These are phyloP conservation scores for Casuarina glauca DNA, from an alignment of 306 rosid species.

Conservation along the genomic window DNA sequence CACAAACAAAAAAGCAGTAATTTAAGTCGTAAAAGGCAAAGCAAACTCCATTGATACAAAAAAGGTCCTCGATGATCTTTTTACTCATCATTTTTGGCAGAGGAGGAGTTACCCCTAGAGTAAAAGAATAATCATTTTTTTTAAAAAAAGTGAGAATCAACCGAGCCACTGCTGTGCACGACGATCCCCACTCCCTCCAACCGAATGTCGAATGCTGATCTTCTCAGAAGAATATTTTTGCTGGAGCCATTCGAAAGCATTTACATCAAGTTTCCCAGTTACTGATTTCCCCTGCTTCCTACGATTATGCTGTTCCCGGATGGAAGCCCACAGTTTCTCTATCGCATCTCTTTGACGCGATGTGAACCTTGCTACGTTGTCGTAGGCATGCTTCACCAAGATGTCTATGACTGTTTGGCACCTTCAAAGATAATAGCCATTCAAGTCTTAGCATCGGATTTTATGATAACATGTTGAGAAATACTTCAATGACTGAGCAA, in stretches of 20 bases:
- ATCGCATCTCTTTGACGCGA: conserved; percentile 76
- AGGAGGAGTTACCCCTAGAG: too few relatives aligned
- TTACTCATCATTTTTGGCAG: too few relatives aligned
- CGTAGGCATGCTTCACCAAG: conserved; percentile 82
- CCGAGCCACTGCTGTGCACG: conserved; percentile 96
- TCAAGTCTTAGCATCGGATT: too few relatives aligned
- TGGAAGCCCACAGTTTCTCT: conserved; percentile 80
- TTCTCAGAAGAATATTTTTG: conserved; percentile 79
- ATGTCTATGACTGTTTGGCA: conserved; percentile 96
- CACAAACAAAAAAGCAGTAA: too few relatives aligned
- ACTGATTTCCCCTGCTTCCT: conserved; percentile 88
- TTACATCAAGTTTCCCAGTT: conserved; percentile 87
- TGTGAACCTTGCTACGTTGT: conserved; percentile 75
- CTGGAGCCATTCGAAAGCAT: conserved; percentile 88
- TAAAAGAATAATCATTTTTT: too few relatives aligned
- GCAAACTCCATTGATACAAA: too few relatives aligned
- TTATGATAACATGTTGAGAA: not conserved
- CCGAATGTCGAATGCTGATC: conserved; percentile 89
- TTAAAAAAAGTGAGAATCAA: conserved; percentile 27
- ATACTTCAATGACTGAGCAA: not conserved
- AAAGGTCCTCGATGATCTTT: too few relatives aligned
- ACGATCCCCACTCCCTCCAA: conserved; percentile 81
- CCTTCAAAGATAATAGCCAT: conserved; percentile 33
- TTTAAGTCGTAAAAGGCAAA: too few relatives aligned
- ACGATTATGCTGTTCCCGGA: conserved; percentile 71